phyloP scores from a whole-genome alignment of 805 yeast genomes.

The Cyberlindnera galapagoensis region DNA sequence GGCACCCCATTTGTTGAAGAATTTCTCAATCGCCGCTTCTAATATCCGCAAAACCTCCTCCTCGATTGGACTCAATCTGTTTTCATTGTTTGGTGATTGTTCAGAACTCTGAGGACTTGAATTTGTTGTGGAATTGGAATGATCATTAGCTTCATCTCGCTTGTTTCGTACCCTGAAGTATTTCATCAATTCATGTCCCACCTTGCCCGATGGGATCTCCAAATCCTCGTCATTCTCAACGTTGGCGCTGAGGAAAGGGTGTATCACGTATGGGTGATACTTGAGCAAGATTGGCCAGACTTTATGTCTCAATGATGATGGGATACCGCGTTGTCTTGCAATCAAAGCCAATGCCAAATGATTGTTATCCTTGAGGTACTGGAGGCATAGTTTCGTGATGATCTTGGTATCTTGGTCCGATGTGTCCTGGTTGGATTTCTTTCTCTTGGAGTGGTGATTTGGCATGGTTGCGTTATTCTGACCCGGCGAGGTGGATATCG shows the following conservation, averaged over 20 bases:
- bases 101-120: constrained; percentile 10
- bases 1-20: constrained; percentile 73
- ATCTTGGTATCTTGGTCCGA: constrained; percentile 4
- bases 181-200: constrained; percentile 52
- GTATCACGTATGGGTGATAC: constrained; percentile 77
- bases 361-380: constrained; percentile 52
- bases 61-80: constrained; percentile 31
- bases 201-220: constrained; percentile 24
- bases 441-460: constrained; percentile 7
- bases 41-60: constrained; percentile 47
- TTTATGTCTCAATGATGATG: constrained; percentile 67
- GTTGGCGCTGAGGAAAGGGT: constrained; percentile 58
- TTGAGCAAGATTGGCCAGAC: constrained; percentile 83
- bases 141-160: constrained; percentile 3
- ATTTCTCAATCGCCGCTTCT: constrained; percentile 55
- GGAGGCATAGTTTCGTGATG: constrained; percentile 43
- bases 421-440: constrained; percentile 4
- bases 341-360: constrained; percentile 71
- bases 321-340: constrained; percentile 80
- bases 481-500: too few relatives aligned
- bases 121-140: constrained; percentile 8
- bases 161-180: constrained; percentile 41
- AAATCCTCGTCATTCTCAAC: constrained; percentile 30
- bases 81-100: constrained; percentile 1
- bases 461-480: too few relatives aligned